Evolutionary conservation across 345 rosid genomes (phyloP), one percentile per base, ranked within the genome.

Genomic region (Bruguiera parviflora): DNA sequence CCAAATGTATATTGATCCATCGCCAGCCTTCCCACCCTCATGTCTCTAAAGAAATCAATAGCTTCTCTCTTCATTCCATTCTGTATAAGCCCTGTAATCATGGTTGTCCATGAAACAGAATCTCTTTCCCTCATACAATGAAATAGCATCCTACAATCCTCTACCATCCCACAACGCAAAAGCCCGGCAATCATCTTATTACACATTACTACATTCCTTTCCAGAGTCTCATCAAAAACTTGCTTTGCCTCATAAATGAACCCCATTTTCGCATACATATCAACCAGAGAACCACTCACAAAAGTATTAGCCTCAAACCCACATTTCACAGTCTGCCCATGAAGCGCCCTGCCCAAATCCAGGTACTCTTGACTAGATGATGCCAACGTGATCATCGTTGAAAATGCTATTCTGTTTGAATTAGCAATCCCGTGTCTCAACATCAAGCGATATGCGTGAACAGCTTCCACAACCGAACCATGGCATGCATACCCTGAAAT

Each of bases 1-100:
- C 97, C 96, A 67, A 87, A 94, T 11, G 97, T 86, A 81, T 71
- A 92, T 63, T 94, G 96, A 85, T 94, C 97, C 78, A 91, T 86
- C 33, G 73, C 68, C 65, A 88, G 55, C 60, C 90, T 89, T 78
- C 72, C 80, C 57, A 71, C 61, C 73, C 87, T 83, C 97, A 89
- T 94, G 79, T 81, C 84, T 69, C 88, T 80, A 33, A 89, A 87
- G 33, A 80, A 75, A 68, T 81, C 72, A 70, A 88, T 59, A 61
- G 96, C 96, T 74, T 94, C 87, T 52, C 62, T 76, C 65, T 77
- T 82, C 58, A 87, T 62, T 60, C 93, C 93, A 68, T 94, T 94
- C 59, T 81, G 89, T 53, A 80, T 68, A 53, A 91, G 76, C 56
- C 97, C 97, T 1, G 95, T 83, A 64, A 94, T 89, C 97, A 89